A percentile compares a stretch with the other conserved stretches of the same genome.
phyloP scores from a whole-genome alignment of 1,284 basidiomycete genomes.

The Sanghuangporus weigelae region DNA sequence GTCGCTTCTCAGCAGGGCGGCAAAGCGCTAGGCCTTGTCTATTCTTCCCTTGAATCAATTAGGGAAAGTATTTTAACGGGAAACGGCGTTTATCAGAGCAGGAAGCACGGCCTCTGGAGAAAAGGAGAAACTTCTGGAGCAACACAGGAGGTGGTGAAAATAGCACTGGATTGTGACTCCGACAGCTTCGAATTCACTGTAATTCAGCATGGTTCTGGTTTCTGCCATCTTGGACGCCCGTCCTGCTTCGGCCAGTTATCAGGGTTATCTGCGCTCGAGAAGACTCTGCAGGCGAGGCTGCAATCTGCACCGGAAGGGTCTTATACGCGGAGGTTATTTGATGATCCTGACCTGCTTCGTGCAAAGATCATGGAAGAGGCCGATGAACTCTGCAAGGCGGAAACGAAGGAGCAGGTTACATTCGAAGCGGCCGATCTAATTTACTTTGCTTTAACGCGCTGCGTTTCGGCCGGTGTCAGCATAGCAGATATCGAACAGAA shows the following conservation, averaged over 20 bases:
- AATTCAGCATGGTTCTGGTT: conserved; percentile 85
- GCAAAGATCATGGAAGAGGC: conserved; percentile 99
- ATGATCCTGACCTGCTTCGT: conserved; percentile 74
- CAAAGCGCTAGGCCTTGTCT: conserved; percentile 88
- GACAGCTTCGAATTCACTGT: conserved; percentile 93
- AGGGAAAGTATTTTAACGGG: conserved; percentile 85
- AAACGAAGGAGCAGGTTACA: conserved; percentile 80
- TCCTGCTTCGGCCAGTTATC: conserved; percentile 83
- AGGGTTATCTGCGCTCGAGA: conserved; percentile 82
- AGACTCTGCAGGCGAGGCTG: conserved; percentile 72
- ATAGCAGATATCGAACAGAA: conserved; percentile 84
- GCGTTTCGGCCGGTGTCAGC: conserved; percentile 79
- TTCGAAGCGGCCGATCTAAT: conserved; percentile 96
- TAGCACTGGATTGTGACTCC: conserved; percentile 89
- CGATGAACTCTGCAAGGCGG: conserved; percentile 88
- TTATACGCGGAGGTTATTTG: conserved; percentile 89
- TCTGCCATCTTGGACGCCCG: conserved; percentile 85
- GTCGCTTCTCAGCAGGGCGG: conserved; percentile 76
- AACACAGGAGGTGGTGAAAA: conserved; percentile 82
- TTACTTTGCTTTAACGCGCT: conserved; percentile 91
- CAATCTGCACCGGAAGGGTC: conserved; percentile 81
- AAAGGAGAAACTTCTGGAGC: conserved; percentile 97
- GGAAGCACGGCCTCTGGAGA: conserved; percentile 94
- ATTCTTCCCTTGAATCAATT: conserved; percentile 90
- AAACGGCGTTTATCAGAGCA: conserved; percentile 93